Percentiles rank a stretch among this genome's conserved stretches.
Evolutionary conservation across 768 basidiomycete species (phyloP).

Genomic region (Strobilomyces dryophilus): DNA sequence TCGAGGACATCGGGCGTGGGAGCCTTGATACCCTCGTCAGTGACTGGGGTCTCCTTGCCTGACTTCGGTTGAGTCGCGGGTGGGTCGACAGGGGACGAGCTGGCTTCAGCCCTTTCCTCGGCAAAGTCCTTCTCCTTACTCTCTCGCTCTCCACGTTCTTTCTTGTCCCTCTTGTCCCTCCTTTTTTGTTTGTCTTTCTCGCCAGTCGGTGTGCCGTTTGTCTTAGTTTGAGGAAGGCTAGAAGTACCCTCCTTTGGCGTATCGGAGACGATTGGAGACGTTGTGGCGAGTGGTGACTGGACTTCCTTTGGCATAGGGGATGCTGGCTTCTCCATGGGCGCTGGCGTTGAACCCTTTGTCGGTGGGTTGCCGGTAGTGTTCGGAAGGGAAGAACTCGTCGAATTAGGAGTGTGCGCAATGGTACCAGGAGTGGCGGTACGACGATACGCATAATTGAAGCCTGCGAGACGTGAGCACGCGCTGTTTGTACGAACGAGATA

Average conservation of each 20-base stretch:
- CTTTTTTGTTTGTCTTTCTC: slow-evolving; percentile 57
- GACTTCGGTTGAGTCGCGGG: slow-evolving; percentile 29
- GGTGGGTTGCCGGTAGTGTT: slow-evolving; percentile 34
- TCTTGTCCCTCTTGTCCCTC: slow-evolving; percentile 62
- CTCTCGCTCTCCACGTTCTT: slow-evolving; percentile 44
- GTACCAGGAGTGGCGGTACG: slow-evolving; percentile 57
- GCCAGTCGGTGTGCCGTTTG: slow-evolving; percentile 31
- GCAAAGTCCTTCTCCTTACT: slow-evolving; percentile 36
- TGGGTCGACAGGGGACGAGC: slow-evolving; percentile 23
- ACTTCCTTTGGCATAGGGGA: slow-evolving; percentile 28
- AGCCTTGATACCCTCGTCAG: slow-evolving; percentile 22
- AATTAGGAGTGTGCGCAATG: slow-evolving; percentile 54
- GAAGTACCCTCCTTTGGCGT: slow-evolving; percentile 36
- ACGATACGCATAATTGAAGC: slow-evolving; percentile 95
- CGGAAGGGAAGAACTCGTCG: slow-evolving; percentile 49
- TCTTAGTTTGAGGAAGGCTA: slow-evolving; percentile 28
- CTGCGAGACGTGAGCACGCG: slow-evolving; percentile 35
- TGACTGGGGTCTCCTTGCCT: slow-evolving; percentile 37
- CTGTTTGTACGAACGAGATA: slow-evolving; percentile 3
- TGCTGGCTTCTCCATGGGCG: slow-evolving; percentile 34
- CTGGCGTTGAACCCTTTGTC: slow-evolving; percentile 31
- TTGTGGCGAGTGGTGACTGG: slow-evolving; percentile 34
- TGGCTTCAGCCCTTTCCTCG: slow-evolving; percentile 32
- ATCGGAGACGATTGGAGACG: slow-evolving; percentile 31
- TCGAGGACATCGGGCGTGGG: slow-evolving; percentile 26